Conservation (phyloP, 306 rosid species). For the Astragalus membranaceus region DNA sequence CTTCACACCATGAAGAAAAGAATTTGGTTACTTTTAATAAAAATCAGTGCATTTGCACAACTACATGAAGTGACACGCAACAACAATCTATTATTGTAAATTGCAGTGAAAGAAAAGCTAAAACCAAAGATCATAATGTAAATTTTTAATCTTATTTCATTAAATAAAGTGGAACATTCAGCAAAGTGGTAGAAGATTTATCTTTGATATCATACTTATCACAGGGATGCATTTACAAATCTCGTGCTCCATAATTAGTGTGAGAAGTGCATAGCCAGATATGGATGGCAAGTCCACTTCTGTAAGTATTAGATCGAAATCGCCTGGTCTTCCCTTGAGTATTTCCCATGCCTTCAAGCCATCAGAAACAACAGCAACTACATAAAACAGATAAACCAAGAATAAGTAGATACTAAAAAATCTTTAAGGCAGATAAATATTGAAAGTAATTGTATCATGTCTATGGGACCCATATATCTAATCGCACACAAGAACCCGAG, state of each 20-base stretch:
- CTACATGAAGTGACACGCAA: no score
- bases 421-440: neutral
- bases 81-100: no score
- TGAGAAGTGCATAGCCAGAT: conserved; percentile 89
- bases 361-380: conserved; percentile 93
- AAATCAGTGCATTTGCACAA: no score
- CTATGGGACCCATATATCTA: no score
- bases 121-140: no score
- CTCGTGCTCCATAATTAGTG: conserved; percentile 82
- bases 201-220: conserved; percentile 55
- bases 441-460: neutral
- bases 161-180: neutral
- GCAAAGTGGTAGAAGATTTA: neutral
- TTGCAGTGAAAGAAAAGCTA: no score
- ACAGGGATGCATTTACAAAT: conserved; percentile 89
- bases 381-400: conserved; percentile 24
- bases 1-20: no score
- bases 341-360: conserved; percentile 97
- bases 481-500: no score
- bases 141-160: no score
- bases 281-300: conserved; percentile 92
- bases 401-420: neutral
- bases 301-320: conserved; percentile 74
- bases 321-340: conserved; percentile 65
- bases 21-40: no score